Base-by-base conservation (phyloP, 1,284 basidiomycete genomes). In the Ganoderma multipileum region DNA sequence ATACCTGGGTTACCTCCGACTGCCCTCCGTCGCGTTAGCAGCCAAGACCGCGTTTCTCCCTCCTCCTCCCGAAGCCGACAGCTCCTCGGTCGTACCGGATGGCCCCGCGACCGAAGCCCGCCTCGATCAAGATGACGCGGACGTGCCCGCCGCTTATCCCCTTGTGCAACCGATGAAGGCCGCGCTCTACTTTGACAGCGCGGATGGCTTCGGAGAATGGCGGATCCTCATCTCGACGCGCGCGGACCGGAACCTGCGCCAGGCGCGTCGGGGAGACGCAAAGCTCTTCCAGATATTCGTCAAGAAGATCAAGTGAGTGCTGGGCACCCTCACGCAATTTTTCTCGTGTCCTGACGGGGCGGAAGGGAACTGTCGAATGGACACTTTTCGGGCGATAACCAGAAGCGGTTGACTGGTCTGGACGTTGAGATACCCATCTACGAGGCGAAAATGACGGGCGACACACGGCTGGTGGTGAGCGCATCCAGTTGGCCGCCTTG, bases 361-460 rank as follows among this genome's bases (percentile, higher is more conserved):
- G 3, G 4, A 65, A 91, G 90, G 73, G 87, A 91, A 68, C 81
- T 91, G 3, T 91, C 90, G 0, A 84, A 86, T 8, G 90, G 91
- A 0, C 85, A 89, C 69, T 91, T 92, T 75, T 91, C 90, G 0
- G 82, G 83, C 8, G 88, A 91, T 70, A 92, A 92, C 69, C 89
- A 91, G 71, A 91, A 90, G 76, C 78, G 83, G n/a, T 78, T 92
- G 18, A 88, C 83, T 38, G 84, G 83, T 0, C 68, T 80, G 0
- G 76, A 80, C 41, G 78, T 79, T 8, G 85, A 84, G 12, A 77
- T 79, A 3, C 89, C 90, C 0, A 85, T 92, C 9, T 92, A 84
- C 64, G 90, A 91, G 74, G 90, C 91, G 0, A 91, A 91, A 75
- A 87, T 91, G 85, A 89, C 87, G 0, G 72, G 84, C 0, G 89